A percentile compares a stretch with the other conserved stretches of the same genome.
phyloP scores from a whole-genome alignment of 352 stramenopile species.

The Phytophthora nicotianae region DNA sequence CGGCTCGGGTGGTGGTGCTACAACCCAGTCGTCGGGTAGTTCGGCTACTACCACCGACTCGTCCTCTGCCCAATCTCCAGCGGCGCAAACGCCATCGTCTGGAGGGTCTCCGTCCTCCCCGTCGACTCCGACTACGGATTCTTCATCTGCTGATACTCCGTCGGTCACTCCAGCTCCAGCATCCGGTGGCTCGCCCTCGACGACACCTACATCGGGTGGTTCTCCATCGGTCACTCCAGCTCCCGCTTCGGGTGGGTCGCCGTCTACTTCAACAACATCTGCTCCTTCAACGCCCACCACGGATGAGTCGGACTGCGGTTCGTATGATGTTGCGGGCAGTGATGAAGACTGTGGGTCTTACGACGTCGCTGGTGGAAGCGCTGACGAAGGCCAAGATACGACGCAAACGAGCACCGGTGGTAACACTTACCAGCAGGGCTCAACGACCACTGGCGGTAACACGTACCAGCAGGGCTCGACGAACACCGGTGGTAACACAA shows the following conservation, averaged over 20 bases:
- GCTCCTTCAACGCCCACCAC: constrained; percentile 5
- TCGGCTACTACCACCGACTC: constrained; percentile 8
- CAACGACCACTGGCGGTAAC: not conserved
- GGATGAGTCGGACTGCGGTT: constrained; percentile 16
- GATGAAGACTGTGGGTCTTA: constrained; percentile 10
- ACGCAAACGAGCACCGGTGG: not conserved
- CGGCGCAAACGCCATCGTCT: constrained; percentile 4
- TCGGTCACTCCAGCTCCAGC: constrained; percentile 5
- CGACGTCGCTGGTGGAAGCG: constrained; percentile 10
- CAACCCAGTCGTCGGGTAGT: constrained; percentile 8
- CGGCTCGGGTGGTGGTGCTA: constrained; percentile 1
- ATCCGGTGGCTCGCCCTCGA: constrained; percentile 4
- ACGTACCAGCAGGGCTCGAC: constrained; percentile 5
- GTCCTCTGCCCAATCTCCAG: not conserved
- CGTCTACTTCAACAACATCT: constrained; percentile 12
- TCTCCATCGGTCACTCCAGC: not conserved
- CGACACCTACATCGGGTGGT: not conserved
- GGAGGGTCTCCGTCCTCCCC: constrained; percentile 11
- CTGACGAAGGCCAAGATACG: constrained; percentile 5
- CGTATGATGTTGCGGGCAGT: constrained; percentile 9
- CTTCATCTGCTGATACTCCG: constrained; percentile 1
- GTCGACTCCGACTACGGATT: constrained; percentile 8
- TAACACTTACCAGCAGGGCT: constrained; percentile 8
- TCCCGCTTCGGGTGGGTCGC: constrained; percentile 4
- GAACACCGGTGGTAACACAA: not conserved